Percentiles rank a stretch among this genome's conserved stretches.
phyloP scores from a whole-genome alignment of 306 rosid genomes.

The Sicyos edulis region DNA sequence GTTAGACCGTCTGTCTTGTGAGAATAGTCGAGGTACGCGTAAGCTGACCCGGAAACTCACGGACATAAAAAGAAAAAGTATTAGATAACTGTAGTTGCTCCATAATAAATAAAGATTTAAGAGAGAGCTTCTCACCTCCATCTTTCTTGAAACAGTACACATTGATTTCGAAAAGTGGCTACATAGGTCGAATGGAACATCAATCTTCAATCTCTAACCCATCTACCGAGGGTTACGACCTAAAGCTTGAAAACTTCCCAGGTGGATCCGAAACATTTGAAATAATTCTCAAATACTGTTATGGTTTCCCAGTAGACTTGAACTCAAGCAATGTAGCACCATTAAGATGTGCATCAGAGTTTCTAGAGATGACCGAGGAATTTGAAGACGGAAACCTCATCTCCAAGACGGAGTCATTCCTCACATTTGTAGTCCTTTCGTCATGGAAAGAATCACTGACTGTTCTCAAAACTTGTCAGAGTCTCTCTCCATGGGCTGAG shows the following conservation, averaged over 20 bases:
- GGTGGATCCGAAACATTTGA: constrained; percentile 74
- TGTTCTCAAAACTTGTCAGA: constrained; percentile 70
- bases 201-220: constrained; percentile 42
- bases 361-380: constrained; percentile 89
- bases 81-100: constrained; percentile 6
- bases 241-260: constrained; percentile 80
- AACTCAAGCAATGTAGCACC: constrained; percentile 60
- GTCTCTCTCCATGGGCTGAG: constrained; percentile 86
- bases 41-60: no score
- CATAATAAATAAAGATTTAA: neutral
- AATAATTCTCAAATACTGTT: constrained; percentile 68
- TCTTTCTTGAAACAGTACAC: constrained; percentile 61
- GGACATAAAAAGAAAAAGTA: no score
- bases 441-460: constrained; percentile 83
- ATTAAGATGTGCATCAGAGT: constrained; percentile 88
- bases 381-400: constrained; percentile 75
- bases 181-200: constrained; percentile 50
- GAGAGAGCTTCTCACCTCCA: constrained; percentile 7
- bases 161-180: constrained; percentile 76
- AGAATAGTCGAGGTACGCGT: no score
- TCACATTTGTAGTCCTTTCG: constrained; percentile 76
- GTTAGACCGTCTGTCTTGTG: no score
- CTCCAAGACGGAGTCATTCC: constrained; percentile 81
- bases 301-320: constrained; percentile 74
- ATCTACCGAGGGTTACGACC: constrained; percentile 31